Evolutionary conservation across 2,329 filamentous ascomycete species (phyloP).

Genomic region (Penicillium sp.): DNA sequence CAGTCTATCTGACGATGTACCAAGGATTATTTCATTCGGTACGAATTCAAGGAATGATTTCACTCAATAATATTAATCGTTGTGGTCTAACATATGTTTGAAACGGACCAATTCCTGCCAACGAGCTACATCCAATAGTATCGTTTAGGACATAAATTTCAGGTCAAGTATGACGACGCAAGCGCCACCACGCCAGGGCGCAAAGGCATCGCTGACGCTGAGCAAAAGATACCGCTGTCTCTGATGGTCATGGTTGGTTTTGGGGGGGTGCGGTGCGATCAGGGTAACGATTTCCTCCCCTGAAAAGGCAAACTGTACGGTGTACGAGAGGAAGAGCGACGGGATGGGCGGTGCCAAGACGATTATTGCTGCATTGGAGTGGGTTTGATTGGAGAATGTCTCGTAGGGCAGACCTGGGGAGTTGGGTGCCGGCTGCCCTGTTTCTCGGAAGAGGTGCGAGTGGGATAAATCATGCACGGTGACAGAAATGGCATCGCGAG

Average conservation of each 20-base stretch:
- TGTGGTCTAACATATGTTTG: background rate
- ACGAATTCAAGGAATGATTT: too few relatives aligned
- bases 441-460: background rate
- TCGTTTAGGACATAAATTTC: background rate
- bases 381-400: background rate
- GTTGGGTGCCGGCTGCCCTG: background rate
- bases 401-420: background rate
- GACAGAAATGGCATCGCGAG: background rate
- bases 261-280: background rate
- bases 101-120: background rate
- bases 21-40: too few relatives aligned
- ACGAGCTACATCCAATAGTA: background rate
- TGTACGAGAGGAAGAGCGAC: background rate
- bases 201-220: background rate
- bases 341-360: constrained; percentile 3
- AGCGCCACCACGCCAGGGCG: background rate
- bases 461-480: background rate
- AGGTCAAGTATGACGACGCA: background rate
- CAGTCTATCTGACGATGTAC: too few relatives aligned
- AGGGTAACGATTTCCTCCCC: background rate
- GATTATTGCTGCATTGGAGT: background rate
- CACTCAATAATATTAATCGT: too few relatives aligned
- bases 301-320: constrained; percentile 1
- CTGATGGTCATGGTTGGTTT: background rate
- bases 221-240: background rate